Evolutionary conservation across 441 rosid species (phyloP).

Genomic region (Lepidium campestre): DNA sequence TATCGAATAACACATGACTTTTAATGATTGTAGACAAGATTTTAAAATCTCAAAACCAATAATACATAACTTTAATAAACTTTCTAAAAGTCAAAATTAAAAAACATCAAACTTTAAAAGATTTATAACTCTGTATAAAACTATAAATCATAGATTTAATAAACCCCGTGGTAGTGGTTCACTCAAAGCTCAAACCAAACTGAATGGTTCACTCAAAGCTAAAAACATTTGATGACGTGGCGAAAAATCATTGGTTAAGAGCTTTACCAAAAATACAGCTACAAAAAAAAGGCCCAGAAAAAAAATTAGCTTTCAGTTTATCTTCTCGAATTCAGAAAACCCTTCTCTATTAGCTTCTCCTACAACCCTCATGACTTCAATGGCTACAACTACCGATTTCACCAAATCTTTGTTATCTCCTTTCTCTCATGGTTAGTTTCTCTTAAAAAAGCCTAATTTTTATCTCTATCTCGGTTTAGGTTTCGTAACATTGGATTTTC

Average conservation of each 20-base stretch:
- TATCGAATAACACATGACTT: too few relatives aligned
- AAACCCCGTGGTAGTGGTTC: too few relatives aligned
- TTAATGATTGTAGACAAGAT: too few relatives aligned
- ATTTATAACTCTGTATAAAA: too few relatives aligned
- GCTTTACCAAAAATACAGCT: neutral
- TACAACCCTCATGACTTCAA: constrained; percentile 41
- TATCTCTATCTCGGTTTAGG: neutral
- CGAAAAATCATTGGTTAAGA: neutral
- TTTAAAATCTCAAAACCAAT: too few relatives aligned
- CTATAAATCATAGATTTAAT: too few relatives aligned
- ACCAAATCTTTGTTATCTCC: constrained; percentile 32
- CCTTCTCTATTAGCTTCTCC: neutral
- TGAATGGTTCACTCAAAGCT: too few relatives aligned
- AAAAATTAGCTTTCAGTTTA: neutral
- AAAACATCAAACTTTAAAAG: too few relatives aligned
- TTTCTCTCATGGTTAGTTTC: constrained; percentile 29
- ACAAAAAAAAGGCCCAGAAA: neutral
- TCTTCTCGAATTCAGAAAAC: constrained; percentile 1
- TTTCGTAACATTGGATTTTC: neutral
- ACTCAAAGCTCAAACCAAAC: too few relatives aligned
- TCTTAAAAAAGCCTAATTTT: neutral
- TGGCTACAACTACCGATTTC: constrained; percentile 45
- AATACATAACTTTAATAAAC: too few relatives aligned
- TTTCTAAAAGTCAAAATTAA: too few relatives aligned
- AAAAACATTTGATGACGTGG: neutral